Base-by-base conservation (phyloP, 352 stramenopile genomes). In the Globisporangium yorkense region DNA sequence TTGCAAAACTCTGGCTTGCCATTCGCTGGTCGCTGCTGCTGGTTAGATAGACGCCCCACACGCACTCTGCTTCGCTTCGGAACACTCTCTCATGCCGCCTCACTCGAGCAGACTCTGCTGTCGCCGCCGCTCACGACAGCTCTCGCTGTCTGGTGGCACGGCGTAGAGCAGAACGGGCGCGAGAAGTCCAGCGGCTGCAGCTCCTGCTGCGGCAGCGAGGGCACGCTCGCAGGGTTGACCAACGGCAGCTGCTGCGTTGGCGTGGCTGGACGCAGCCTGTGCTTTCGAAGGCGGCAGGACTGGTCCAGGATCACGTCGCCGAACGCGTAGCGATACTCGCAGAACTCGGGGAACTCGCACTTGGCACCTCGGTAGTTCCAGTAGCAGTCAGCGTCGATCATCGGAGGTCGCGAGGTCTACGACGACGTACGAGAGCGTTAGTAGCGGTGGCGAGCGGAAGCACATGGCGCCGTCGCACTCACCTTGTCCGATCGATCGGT, bases 281-380 rank as follows among this genome's bases (percentile, higher is more conserved):
- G 43, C 39, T 54, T 51, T 5, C 75, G 72, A 56, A 89, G 65
- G 15, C 84, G 79, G 51, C 84, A 93, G 35, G 84, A 93, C 57
- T 93, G 84, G 51, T 93, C 84, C 46, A 93, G 73, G 4, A 68
- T 88, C 55, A 93, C 75, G 56, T 93, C 84, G 20, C 81, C 81
- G 53, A 93, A 93, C 54, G 76, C 70, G 61, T 92, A 93, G 33
- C 75, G 77, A 53, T 93, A 93, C 69, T 93, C 79, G 57, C 84
- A 93, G 54, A 88, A 90, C 55, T 83, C 72, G 8, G 68, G 61
- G 62, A 89, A 91, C 63, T 87, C 81, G 58, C 81, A 93, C 45
- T 71, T 67, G 16, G 80, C 79, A 33, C 80, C 63, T 21, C 80
- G 74, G 57, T 93, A 92, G 61, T 93, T 92, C 81, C 81, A 93